A percentile compares a stretch with the other conserved stretches of the same genome.
phyloP scores from a whole-genome alignment of 805 yeast species.

The Candida glaebosa region DNA sequence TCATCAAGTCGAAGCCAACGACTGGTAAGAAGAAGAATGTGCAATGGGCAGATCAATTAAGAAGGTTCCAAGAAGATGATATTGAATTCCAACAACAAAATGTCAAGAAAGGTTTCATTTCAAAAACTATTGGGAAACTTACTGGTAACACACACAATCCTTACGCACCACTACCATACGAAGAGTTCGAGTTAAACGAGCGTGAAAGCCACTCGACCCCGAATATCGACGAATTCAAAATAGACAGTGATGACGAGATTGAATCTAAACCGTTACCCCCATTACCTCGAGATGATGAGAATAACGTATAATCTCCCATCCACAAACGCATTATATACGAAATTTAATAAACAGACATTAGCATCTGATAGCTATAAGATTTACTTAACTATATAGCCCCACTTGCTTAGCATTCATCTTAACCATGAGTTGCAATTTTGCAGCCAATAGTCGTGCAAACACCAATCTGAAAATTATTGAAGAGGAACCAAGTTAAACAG shows the following conservation, averaged over 20 bases:
- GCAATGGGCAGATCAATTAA: slow-evolving; percentile 46
- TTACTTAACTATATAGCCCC: background rate
- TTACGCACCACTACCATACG: slow-evolving; percentile 24
- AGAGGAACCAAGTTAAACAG: background rate
- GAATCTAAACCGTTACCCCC: slow-evolving; percentile 7
- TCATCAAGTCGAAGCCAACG: slow-evolving; percentile 31
- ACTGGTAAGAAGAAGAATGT: slow-evolving; percentile 40
- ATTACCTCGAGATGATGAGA: background rate
- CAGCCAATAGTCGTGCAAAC: background rate
- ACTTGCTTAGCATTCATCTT: too few relatives aligned
- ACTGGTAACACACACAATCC: slow-evolving; percentile 17
- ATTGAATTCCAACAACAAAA: slow-evolving; percentile 15
- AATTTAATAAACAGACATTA: background rate
- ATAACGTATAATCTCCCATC: background rate
- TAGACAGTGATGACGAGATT: slow-evolving; percentile 47
- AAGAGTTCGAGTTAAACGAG: slow-evolving; percentile 43
- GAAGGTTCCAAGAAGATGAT: slow-evolving; percentile 31
- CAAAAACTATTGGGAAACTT: slow-evolving; percentile 32
- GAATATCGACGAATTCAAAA: slow-evolving; percentile 40
- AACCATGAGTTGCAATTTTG: too few relatives aligned
- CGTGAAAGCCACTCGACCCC: slow-evolving; percentile 8
- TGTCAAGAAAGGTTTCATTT: slow-evolving; percentile 33
- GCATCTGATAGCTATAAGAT: background rate
- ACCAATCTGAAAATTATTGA: background rate
- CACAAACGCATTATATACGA: too few relatives aligned